Conservation (phyloP, 2,329 filamentous ascomycete genomes). For the Pestalotiopsis sp. region DNA sequence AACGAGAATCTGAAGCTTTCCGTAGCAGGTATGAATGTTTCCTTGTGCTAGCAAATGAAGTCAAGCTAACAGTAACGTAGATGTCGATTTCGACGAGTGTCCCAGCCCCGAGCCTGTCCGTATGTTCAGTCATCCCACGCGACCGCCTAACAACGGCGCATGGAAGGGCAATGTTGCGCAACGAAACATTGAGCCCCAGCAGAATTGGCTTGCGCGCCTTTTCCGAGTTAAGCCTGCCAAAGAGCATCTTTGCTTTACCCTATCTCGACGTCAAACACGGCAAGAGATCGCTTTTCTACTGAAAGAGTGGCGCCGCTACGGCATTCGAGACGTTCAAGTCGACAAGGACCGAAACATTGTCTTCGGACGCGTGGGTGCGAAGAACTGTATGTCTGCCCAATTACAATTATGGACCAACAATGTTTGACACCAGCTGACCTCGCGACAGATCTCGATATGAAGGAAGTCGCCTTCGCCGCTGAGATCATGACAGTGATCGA, state of each 20-base stretch:
- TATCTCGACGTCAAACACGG: slow-evolving; percentile 72
- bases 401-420: not conserved
- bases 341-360: slow-evolving; percentile 81
- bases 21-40: slow-evolving; percentile 41
- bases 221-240: slow-evolving; percentile 87
- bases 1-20: slow-evolving; percentile 42
- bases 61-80: slow-evolving; percentile 27
- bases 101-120: slow-evolving; percentile 26
- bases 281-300: slow-evolving; percentile 77
- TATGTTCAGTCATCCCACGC: slow-evolving; percentile 21
- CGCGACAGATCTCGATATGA: slow-evolving; percentile 73
- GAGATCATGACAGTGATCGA: slow-evolving; percentile 90
- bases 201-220: slow-evolving; percentile 87
- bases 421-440: slow-evolving; percentile 23
- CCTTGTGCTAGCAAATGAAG: not conserved
- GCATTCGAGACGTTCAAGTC: slow-evolving; percentile 77
- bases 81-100: slow-evolving; percentile 33
- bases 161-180: slow-evolving; percentile 23
- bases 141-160: slow-evolving; percentile 21
- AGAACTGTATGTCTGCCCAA: slow-evolving; percentile 68
- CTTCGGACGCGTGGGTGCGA: slow-evolving; percentile 73
- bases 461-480: slow-evolving; percentile 83
- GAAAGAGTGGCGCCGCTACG: slow-evolving; percentile 78
- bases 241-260: slow-evolving; percentile 73
- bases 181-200: slow-evolving; percentile 66